Conservation (phyloP, 225 moss, liverwort and hornwort genomes). For the Pleurozium schreberi region DNA sequence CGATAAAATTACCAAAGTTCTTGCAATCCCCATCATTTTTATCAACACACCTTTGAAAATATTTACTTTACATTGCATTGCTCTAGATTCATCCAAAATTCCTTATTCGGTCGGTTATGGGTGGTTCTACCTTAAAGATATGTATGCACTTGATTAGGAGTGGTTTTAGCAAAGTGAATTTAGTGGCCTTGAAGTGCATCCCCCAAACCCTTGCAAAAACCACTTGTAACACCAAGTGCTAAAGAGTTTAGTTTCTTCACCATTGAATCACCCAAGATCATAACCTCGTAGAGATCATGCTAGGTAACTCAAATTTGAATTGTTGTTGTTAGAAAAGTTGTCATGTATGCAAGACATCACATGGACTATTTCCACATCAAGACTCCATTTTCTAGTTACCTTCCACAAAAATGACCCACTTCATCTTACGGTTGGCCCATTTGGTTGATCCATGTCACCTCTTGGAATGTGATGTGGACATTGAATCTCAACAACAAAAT, state of each 20-base stretch:
- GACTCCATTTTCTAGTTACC: neutral
- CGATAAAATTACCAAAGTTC: too few relatives aligned
- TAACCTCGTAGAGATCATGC: neutral
- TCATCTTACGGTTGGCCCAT: neutral
- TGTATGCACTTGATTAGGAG: neutral
- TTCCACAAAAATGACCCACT: neutral
- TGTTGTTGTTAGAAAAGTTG: neutral
- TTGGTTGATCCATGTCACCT: neutral
- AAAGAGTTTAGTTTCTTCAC: neutral
- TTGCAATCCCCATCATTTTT: too few relatives aligned
- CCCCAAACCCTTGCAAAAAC: neutral
- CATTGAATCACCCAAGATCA: neutral
- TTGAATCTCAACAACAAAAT: neutral
- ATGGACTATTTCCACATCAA: rapidly evolving
- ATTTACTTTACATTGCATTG: too few relatives aligned
- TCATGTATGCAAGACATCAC: neutral
- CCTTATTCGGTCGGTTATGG: too few relatives aligned
- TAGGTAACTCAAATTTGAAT: neutral
- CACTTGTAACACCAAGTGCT: neutral
- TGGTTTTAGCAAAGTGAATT: neutral
- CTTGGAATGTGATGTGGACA: neutral
- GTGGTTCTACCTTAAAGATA: too few relatives aligned
- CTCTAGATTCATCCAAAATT: too few relatives aligned
- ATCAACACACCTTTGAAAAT: too few relatives aligned
- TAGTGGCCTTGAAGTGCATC: neutral